Base-by-base conservation (phyloP, 2,329 filamentous ascomycete species). In the Aspergillus sp. region DNA sequence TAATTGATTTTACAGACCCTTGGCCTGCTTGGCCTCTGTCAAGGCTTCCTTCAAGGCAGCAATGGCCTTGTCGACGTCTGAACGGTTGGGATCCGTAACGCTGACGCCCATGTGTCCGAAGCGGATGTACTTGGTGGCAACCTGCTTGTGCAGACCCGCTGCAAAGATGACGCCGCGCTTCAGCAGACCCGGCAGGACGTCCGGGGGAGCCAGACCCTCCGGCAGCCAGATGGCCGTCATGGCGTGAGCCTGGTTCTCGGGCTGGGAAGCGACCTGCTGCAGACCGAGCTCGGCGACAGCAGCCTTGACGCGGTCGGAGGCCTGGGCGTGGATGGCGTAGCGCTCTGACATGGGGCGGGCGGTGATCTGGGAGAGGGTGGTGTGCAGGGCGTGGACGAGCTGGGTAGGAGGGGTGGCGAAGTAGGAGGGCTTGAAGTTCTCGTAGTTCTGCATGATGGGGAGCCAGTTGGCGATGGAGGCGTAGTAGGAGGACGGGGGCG, bases 201-300 rank as follows among this genome's bases (percentile, higher is more conserved):
- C 91, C 2, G 92, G 85, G 30, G 90, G 89, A 69, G 89, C 88
- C 56, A 98, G 81, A 43, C 85, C 89, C 63, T 98, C 91, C 1
- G 95, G 95, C 58, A 99, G 85, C 78, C 95, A 97, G 68, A 99
- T 95, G 60, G 95, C 94, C 3, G 95, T 99, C 95, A 99, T 99
- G 70, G 91, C 92, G 76, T 96, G 94, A 45, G 95, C 92, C 80
- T 98, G 94, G 78, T 96, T 90, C 70, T 94, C 92, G 0, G 91
- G 89, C 76, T 94, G 91, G 38, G 85, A 78, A 21, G 95, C 93
- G 39, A 99, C 84, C 75, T 97, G 91, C 80, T 92, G 90, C 61
- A 99, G 84, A 4, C 95, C 95, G 38, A 98, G 82, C 55, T 90
- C 89, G 5, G 86, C 80, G 55, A 97, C 83, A 17, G 90, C 87